phyloP scores from a whole-genome alignment of 169 alveolate species.

The Plasmodium gaboni region DNA sequence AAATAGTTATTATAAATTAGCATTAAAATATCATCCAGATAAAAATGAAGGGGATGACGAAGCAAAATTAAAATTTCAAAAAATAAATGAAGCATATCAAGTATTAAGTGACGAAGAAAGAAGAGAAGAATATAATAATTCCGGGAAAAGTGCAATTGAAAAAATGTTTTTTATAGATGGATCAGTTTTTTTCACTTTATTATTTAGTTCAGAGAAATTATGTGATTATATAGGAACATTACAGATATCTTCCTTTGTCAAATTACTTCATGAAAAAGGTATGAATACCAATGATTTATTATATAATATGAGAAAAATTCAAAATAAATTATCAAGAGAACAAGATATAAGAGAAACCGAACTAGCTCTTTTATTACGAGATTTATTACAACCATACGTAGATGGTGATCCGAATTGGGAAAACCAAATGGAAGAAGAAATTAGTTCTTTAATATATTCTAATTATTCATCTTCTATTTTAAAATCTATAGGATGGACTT shows the following conservation, averaged over 20 bases:
- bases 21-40: conserved; percentile 95
- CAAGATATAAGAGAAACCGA: conserved; percentile 77
- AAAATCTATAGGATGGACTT: conserved; percentile 85
- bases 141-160: conserved; percentile 65
- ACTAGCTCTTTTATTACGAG: conserved; percentile 78
- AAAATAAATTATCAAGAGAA: conserved; percentile 53
- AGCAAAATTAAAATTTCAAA: conserved; percentile 81
- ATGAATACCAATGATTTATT: conserved; percentile 18
- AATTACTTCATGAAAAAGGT: background rate
- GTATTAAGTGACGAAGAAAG: conserved; percentile 77
- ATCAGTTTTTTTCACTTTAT: conserved; percentile 79
- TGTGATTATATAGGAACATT: conserved; percentile 82
- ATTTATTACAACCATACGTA: conserved; percentile 64
- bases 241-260: conserved; percentile 66
- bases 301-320: background rate
- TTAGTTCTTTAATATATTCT: conserved; percentile 27
- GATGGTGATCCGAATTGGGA: conserved; percentile 43
- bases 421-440: conserved; percentile 37
- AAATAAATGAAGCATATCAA: conserved; percentile 85
- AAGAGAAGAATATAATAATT: conserved; percentile 76
- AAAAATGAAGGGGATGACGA: conserved; percentile 84
- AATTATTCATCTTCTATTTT: conserved; percentile 78
- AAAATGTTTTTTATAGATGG: conserved; percentile 76
- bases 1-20: conserved; percentile 92
- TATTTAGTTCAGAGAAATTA: conserved; percentile 82